Base-by-base conservation (phyloP, 2,329 filamentous ascomycete genomes). In the Hypoxylon sp. region DNA sequence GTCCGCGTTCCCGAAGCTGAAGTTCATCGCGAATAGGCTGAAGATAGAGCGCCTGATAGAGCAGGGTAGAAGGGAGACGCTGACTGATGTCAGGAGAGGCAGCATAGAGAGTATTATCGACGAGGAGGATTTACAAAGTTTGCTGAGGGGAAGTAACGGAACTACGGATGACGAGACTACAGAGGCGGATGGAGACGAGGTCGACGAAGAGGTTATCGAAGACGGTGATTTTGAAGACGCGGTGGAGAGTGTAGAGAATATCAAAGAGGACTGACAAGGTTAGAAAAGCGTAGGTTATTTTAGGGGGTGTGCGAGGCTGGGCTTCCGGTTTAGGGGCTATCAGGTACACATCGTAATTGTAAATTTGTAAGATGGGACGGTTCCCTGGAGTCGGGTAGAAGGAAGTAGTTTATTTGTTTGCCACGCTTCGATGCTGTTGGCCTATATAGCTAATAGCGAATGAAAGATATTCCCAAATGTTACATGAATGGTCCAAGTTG, bases 21-120 rank as follows among this genome's bases (percentile, higher is more conserved):
- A 96, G 77, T 99, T 98, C 77, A 89, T 98, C 66, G 89, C 87
- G 25, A 99, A 99, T 78, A 84, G 96, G 56, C 88, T 98, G 72
- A 93, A 93, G 75, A 85, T 98, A 7, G 96, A 99, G 81, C 86
- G 90, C 55, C 74, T 86, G 54, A 85, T 91, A n/a, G 89, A 91
- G 75, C 79, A 82, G 68, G 90, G 89, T 1, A 80, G 89, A 17
- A 79, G 82, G 55, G 85, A 87, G 76, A 88, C 87, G 37, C 79
- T 87, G 63, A 79, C 82, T 2, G 82, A 82, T 71, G 76, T 81
- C 11, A 76, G 86, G 59, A 78, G 85, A 61, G 85, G 85, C 3
- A 88, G 86, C 62, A 84, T 89, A 42, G 87, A 90, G 76, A 88
- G 85, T 40, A 88, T 90, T 6, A 77, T 90, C 42, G 89, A 87